phyloP scores from a whole-genome alignment of 164 flowering plant species.

The Chimonanthus praecox region DNA sequence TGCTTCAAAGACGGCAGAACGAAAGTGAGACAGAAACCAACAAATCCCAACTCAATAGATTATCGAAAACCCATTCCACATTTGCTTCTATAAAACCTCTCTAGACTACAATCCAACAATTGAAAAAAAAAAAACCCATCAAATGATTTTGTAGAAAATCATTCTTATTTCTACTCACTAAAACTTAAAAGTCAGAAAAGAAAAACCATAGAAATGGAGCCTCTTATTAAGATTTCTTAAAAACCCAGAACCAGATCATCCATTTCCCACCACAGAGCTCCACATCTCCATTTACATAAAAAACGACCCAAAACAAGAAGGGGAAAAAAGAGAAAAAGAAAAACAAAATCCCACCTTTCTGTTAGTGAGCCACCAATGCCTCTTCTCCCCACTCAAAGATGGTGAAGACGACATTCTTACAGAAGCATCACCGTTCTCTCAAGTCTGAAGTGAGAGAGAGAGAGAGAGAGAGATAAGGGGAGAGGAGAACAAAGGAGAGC shows the following conservation, averaged over 20 bases:
- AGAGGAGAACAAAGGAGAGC: too few species aligned
- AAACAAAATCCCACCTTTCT: constrained; percentile 45
- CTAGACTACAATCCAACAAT: neutral
- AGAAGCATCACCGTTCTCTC: constrained; percentile 7
- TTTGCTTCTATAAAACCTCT: neutral
- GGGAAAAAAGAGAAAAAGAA: neutral
- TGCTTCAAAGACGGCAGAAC: too few species aligned
- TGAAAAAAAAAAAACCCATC: neutral
- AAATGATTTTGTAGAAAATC: neutral
- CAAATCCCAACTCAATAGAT: neutral
- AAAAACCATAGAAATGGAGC: too few species aligned
- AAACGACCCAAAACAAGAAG: neutral
- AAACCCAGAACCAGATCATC: neutral
- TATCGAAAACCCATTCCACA: neutral
- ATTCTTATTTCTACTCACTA: too few species aligned
- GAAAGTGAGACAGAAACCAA: neutral
- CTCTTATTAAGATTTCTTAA: neutral
- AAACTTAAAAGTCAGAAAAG: too few species aligned
- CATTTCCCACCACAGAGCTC: neutral
- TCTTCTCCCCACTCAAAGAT: constrained; percentile 50
- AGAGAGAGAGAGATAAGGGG: too few species aligned
- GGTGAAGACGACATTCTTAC: constrained; percentile 42
- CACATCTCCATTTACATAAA: neutral
- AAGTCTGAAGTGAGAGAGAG: neutral
- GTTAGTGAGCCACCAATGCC: constrained; percentile 92